Evolutionary conservation across 2,329 filamentous ascomycete species (phyloP).

Genomic region (Trichocomaceae sp.): DNA sequence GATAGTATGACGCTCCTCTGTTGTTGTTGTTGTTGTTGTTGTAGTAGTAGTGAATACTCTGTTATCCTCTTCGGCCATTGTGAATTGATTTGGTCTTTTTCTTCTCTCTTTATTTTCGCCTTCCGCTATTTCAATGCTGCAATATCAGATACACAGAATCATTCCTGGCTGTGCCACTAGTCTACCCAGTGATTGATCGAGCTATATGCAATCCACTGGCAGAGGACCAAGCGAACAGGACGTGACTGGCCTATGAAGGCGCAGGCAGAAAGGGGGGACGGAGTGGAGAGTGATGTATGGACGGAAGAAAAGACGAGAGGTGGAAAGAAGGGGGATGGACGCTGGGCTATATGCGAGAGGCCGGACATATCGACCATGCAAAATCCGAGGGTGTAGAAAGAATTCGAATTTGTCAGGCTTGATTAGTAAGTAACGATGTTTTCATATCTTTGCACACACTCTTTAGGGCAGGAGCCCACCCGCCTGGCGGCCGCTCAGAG

Average conservation of each 20-base stretch:
- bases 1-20: neutral
- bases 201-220: neutral
- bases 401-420: neutral
- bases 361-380: neutral
- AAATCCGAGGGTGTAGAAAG: neutral
- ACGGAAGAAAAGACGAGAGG: neutral
- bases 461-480: neutral
- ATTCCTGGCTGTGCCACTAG: too few relatives aligned
- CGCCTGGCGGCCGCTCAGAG: too few relatives aligned
- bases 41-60: neutral
- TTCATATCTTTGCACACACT: neutral
- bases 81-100: neutral
- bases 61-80: constrained; percentile 4
- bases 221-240: neutral
- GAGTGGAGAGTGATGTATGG: neutral
- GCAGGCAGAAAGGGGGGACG: neutral
- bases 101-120: neutral
- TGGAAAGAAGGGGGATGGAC: neutral
- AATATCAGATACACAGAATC: neutral
- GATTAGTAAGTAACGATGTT: neutral
- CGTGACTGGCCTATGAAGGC: neutral
- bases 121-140: neutral
- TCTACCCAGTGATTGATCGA: neutral
- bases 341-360: neutral
- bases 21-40: neutral